Base-by-base conservation (phyloP, 2,329 filamentous ascomycete genomes). In the Pseudogymnoascus sp. region DNA sequence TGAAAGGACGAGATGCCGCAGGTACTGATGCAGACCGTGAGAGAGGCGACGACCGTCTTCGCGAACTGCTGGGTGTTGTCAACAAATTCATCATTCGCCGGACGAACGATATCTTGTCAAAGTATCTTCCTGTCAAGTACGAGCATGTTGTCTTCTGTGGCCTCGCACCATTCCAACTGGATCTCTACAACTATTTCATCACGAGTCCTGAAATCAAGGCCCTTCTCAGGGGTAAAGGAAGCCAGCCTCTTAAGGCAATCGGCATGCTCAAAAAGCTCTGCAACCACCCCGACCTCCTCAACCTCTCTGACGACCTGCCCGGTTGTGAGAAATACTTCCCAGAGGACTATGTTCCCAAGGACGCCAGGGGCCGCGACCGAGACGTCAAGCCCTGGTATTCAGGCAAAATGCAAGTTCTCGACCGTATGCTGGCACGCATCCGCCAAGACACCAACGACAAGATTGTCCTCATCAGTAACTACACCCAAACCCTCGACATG, bases 121-220 rank as follows among this genome's bases (percentile, higher is more conserved):
- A 99, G 74, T 99, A 99, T 72, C 78, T 99, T 63, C 94, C 94
- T 0, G 87, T 97, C 78, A 99, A 99, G 78, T 99, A 99, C 75
- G 94, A 99, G 75, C 94, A 99, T 73, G 94, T 99, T 31, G 94
- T 99, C 0, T 99, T 99, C 76, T 99, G 94, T 80, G 93, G 93
- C 69, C 82, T 96, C 52, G 89, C 94, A 13, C 89, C 90, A 0
- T 97, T 99, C 76, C 94, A 99, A 74, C 82, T 92, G 61, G 90
- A 90, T 67, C 79, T 99, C 1, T 99, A 99, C 79, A 96, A 96
- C 71, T 90, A 97, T 74, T 99, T 99, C 74, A 92, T 99, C 74
- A 90, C 89, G 59, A 97, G 92, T 64, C 93, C 94, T 0, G 90
- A 96, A 64, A 97, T 99, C 70, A 92, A 95, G 72, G 92, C 89